A percentile compares a stretch with the other conserved stretches of the same genome.
These are phyloP conservation scores for Chrysoporthe austroafricana DNA, from an alignment of 2,329 filamentous ascomycete genomes.

Conservation along the genomic window DNA sequence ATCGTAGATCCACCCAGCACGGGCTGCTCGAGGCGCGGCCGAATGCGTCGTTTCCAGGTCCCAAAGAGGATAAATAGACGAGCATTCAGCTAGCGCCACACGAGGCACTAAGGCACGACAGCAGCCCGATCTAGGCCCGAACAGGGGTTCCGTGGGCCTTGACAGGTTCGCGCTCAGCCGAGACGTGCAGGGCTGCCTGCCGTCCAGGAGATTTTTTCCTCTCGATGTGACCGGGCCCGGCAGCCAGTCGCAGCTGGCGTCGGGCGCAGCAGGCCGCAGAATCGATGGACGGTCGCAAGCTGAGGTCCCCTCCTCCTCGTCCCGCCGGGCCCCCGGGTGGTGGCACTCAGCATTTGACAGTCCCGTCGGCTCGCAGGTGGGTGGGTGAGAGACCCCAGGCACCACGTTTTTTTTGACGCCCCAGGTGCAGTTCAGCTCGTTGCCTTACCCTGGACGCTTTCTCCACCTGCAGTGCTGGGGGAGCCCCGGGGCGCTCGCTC, in stretches of 20 bases:
- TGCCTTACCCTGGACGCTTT: background rate
- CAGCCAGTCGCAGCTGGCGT: slow-evolving; percentile 10
- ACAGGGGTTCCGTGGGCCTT: background rate
- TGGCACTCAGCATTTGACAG: slow-evolving; percentile 5
- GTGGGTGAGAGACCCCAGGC: slow-evolving; percentile 3
- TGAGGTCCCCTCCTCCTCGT: background rate
- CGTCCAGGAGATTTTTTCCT: slow-evolving; percentile 6
- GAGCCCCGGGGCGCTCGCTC: background rate
- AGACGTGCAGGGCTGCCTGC: slow-evolving; percentile 15
- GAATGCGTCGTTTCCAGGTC: slow-evolving; percentile 17
- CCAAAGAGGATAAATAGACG: slow-evolving; percentile 23
- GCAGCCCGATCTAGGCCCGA: slow-evolving; percentile 25
- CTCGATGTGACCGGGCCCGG: background rate
- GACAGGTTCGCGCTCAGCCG: slow-evolving; percentile 16
- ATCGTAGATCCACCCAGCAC: slow-evolving; percentile 1
- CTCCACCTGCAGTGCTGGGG: background rate
- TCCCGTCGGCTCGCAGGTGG: slow-evolving; percentile 1
- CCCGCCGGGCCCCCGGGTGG: background rate
- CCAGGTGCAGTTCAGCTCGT: slow-evolving; percentile 2
- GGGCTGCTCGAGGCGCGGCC: slow-evolving; percentile 18
- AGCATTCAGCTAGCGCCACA: slow-evolving; percentile 27
- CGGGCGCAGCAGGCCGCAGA: slow-evolving; percentile 8
- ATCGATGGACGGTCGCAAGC: slow-evolving; percentile 1
- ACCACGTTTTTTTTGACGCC: slow-evolving; percentile 27
- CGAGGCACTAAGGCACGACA: slow-evolving; percentile 25